Conservation (phyloP, 2,329 filamentous ascomycete species). For the Camillea tinctor region DNA sequence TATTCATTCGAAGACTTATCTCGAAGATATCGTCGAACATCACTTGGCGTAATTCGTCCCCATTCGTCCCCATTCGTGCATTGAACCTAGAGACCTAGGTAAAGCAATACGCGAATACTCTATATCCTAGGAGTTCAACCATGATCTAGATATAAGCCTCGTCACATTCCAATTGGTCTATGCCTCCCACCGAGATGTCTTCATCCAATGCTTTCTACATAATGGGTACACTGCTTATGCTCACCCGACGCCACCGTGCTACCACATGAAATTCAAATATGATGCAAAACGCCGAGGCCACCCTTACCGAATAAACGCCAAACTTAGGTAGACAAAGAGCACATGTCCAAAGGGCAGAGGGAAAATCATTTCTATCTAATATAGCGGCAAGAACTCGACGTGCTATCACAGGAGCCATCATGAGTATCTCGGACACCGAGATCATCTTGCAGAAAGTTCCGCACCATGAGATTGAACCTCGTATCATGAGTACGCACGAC, state of each 20-base stretch:
- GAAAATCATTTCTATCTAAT: neutral
- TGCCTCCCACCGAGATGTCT: too few species aligned
- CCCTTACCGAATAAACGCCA: neutral
- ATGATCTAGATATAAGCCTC: too few species aligned
- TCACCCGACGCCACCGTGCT: neutral
- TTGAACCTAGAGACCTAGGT: too few species aligned
- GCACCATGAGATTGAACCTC: conserved; percentile 38
- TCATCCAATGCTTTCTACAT: neutral
- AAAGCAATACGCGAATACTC: too few species aligned
- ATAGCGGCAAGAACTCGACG: neutral
- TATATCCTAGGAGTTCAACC: too few species aligned
- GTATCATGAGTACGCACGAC: conserved; percentile 33
- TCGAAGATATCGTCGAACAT: too few species aligned
- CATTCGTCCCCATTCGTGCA: too few species aligned
- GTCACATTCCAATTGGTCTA: too few species aligned
- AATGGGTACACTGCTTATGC: neutral
- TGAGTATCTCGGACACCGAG: conserved; percentile 8
- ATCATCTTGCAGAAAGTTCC: conserved; percentile 30
- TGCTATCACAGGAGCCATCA: neutral
- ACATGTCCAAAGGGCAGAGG: conserved; percentile 1
- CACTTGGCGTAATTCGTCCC: too few species aligned
- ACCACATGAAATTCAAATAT: neutral
- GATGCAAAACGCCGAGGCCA: neutral
- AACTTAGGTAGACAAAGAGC: conserved; percentile 2
- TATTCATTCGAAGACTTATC: too few species aligned